Evolutionary conservation across 1,284 basidiomycete species (phyloP), one percentile per base, ranked within the genome.

Genomic region (Leccinum griseonigrum): DNA sequence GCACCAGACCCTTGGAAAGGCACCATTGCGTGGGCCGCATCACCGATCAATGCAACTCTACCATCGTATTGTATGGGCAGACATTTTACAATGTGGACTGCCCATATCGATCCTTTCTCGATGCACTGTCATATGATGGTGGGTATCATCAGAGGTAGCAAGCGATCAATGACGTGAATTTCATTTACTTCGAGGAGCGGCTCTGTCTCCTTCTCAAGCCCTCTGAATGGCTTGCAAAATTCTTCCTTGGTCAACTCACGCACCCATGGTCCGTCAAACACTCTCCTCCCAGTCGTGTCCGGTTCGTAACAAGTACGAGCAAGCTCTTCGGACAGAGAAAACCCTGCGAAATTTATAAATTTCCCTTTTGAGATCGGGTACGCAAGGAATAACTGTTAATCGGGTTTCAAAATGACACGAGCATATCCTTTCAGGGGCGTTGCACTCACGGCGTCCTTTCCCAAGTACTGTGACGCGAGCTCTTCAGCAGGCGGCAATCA

Each of bases 21-120:
- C 62, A 78, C 72, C 81, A 83, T 83, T 1, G 78, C 83, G 57
- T 86, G 84, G 22, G 85, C 84, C 77, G 84, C 82, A 67, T 85
- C 84, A 2, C 84, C 84, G 3, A 85, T 51, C 9, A 85, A 71
- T 0, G 74, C 81, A 7, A 83, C 81, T 3, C 77, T 71, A 34
- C 75, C 76, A 10, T 72, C 69, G 4, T 74, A 75, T 59, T 75
- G 80, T 16, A 78, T 69, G 0, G 73, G 75, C 29, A 85, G 70
- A 3, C 76, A 75, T 34, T 73, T 71, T 1, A 80, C 71, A 3
- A 73, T 76, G 63, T 85, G 81, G 5, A 85, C 76, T 0, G 79
- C 83, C 84, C 84, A 85, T 59, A 77, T 67, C 13, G 73, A 79
- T 9, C 79, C 74, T 38, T 69, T 72, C 36, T 77, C 71, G 5